Conservation (phyloP, 2,329 filamentous ascomycete species). For the Catunica adiposa region DNA sequence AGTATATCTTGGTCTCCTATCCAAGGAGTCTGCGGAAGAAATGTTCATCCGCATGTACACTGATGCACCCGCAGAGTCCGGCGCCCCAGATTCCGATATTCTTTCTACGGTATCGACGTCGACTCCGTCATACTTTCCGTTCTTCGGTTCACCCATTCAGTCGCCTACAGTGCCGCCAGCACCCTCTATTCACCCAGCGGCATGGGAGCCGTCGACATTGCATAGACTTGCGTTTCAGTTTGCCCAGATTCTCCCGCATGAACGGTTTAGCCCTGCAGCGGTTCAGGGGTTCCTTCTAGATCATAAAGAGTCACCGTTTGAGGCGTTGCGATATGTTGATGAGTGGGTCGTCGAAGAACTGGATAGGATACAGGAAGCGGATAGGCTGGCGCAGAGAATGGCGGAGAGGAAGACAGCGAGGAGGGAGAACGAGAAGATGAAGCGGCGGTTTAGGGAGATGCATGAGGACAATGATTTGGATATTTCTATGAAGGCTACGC, state of each 20-base stretch:
- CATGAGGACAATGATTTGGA: slow-evolving; percentile 8
- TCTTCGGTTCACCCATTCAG: neutral
- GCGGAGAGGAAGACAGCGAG: neutral
- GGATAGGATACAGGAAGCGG: slow-evolving; percentile 4
- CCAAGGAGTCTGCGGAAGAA: slow-evolving; percentile 35
- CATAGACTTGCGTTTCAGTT: slow-evolving; percentile 24
- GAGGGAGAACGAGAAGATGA: neutral
- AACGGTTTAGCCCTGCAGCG: slow-evolving; percentile 40
- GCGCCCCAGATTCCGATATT: slow-evolving; percentile 6
- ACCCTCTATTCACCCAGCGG: neutral
- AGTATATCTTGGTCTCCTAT: slow-evolving; percentile 45
- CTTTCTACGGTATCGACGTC: slow-evolving; percentile 3
- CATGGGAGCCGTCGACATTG: slow-evolving; percentile 6
- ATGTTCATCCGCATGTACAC: slow-evolving; percentile 45
- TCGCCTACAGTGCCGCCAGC: neutral
- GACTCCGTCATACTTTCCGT: neutral
- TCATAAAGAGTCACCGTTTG: slow-evolving; percentile 39
- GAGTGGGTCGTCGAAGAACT: slow-evolving; percentile 9
- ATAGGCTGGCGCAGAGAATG: neutral
- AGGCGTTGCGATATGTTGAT: slow-evolving; percentile 35
- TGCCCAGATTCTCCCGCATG: slow-evolving; percentile 34
- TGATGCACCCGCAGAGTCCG: neutral
- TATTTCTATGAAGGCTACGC: slow-evolving; percentile 7
- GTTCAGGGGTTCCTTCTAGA: slow-evolving; percentile 50
- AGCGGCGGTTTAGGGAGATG: slow-evolving; percentile 3